Percentiles rank a stretch among this genome's conserved stretches.
These are phyloP conservation scores for Chamaecrista fasciculata DNA, from an alignment of 306 rosid species.

Conservation along the genomic window DNA sequence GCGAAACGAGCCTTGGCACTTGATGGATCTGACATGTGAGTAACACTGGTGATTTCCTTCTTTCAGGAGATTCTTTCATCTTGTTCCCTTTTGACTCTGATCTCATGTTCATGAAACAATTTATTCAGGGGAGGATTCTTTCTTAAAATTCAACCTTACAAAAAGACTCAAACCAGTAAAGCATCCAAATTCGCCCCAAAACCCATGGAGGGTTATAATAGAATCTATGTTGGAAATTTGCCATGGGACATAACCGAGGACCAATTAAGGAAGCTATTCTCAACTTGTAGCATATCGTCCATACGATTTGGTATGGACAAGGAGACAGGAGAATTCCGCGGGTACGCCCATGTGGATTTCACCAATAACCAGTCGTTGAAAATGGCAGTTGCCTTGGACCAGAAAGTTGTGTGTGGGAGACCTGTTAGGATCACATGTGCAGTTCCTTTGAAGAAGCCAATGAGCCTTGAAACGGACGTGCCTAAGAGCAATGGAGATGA, in stretches of 20 bases:
- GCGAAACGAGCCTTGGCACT: constrained; percentile 87
- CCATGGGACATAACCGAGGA: constrained; percentile 88
- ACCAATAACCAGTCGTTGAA: constrained; percentile 56
- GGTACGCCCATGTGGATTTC: constrained; percentile 85
- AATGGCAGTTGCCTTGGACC: constrained; percentile 70
- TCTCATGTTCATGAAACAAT: constrained; percentile 22
- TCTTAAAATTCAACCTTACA: constrained; percentile 74
- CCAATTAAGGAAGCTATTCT: constrained; percentile 60
- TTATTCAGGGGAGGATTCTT: constrained; percentile 83
- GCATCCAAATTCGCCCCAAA: constrained; percentile 64
- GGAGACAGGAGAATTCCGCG: constrained; percentile 81
- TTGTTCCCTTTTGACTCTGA: constrained; percentile 7
- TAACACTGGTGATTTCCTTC: constrained; percentile 24
- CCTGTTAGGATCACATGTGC: constrained; percentile 81
- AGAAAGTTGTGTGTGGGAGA: constrained; percentile 58
- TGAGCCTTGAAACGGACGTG: constrained; percentile 20
- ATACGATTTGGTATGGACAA: constrained; percentile 73
- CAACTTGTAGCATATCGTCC: constrained; percentile 56
- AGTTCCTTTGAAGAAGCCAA: constrained; percentile 62
- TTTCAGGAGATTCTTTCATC: background rate
- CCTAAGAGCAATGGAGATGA: constrained; percentile 21
- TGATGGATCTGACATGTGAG: constrained; percentile 96
- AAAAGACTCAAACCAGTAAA: constrained; percentile 51
- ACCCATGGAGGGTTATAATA: constrained; percentile 77
- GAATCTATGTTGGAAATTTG: constrained; percentile 84